phyloP scores from a whole-genome alignment of 129 eudicot species.

The Silybum marianum region DNA sequence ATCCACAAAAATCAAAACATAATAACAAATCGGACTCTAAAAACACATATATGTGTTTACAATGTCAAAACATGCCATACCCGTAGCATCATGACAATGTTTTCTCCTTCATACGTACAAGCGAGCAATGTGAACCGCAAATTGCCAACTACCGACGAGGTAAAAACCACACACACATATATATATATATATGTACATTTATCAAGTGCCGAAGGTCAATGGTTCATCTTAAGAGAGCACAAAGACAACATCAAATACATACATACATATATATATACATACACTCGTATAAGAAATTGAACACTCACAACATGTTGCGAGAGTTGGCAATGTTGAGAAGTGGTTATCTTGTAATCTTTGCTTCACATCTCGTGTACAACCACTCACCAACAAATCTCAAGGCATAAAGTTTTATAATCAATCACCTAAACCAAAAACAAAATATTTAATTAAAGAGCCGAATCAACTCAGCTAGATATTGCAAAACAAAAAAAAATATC shows the following conservation, averaged over 20 bases:
- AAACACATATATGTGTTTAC: too few species aligned
- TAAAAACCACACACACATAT: constrained; percentile 54
- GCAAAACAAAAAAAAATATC: not conserved
- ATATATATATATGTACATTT: not conserved
- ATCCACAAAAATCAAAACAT: too few species aligned
- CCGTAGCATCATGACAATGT: constrained; percentile 82
- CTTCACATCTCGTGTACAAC: constrained; percentile 90
- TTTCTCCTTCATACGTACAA: constrained; percentile 99
- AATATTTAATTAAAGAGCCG: not conserved
- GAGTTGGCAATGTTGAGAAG: constrained; percentile 91
- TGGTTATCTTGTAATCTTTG: constrained; percentile 79
- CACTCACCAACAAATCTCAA: constrained; percentile 96
- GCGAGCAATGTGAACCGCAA: constrained; percentile 96
- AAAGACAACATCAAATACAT: too few species aligned
- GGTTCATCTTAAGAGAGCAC: too few species aligned
- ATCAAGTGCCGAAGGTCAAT: too few species aligned
- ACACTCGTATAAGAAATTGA: not conserved
- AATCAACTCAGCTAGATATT: not conserved
- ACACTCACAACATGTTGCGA: constrained; percentile 84
- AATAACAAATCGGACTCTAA: too few species aligned
- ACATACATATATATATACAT: not conserved
- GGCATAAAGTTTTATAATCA: constrained; percentile 95
- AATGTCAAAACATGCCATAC: constrained; percentile 30
- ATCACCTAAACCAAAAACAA: constrained; percentile 56
- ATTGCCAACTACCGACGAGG: constrained; percentile 93